Base-by-base conservation (phyloP, 2,329 filamentous ascomycete genomes). In the Aspergillus texensis region DNA sequence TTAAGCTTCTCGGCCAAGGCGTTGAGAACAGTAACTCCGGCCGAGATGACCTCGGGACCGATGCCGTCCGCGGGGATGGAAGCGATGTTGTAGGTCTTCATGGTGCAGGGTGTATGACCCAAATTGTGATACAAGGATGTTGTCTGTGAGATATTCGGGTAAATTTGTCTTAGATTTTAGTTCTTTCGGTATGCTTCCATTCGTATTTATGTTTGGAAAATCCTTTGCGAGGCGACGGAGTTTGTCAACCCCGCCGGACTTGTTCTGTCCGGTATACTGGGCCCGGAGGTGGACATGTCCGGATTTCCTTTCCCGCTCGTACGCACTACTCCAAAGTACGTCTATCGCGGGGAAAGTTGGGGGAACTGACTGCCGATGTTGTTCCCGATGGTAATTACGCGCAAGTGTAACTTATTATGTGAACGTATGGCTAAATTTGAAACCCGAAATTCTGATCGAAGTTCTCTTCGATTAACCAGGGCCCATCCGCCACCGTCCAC, bases 21-120 rank as follows among this genome's bases (percentile, higher is more conserved):
- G 53, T 87, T 81, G 57, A 92, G 76, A 0, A 89, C 89, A 48
- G 83, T 79, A 10, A 91, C 85, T 2, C 87, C 88, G 1, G 87
- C 87, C 36, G 83, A 79, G 74, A 90, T 86, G 12, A 91, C 89
- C 74, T 91, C 89, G 1, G 84, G 84, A 1, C 89, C 89, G 64
- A 91, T 91, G 60, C 89, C 89, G 71, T 91, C 89, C 9, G 87
- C 89, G 0, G 88, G 88, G 60, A 91, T 89, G 34, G 82, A 84
- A n/a, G 88, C 88, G 65, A 90, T 88, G 58, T 73, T 80, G 69
- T 84, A 82, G 14, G 73, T 70, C 53, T 72, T 72, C 36, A 46
- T 55, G 19, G 30, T 54, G n/a, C 24, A 36, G 12, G 14, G 46
- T 19, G 11, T 30, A 9, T 30, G 26, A 50, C 11, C 6, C 16